Evolutionary conservation across 768 basidiomycete species (phyloP).

Genomic region (Suillus paluster): DNA sequence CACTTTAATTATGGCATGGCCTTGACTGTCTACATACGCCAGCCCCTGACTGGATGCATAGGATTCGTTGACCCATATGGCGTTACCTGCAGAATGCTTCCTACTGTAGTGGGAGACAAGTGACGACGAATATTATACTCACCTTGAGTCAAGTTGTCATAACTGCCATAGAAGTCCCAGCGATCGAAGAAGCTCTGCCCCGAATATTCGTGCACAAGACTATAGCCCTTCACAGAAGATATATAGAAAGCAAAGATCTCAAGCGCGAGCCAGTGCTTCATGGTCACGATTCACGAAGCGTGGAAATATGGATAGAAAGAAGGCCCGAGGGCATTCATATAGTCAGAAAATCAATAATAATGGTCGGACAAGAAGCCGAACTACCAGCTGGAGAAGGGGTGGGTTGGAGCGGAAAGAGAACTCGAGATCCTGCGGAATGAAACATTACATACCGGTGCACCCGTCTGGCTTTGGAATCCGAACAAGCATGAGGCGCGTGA

Average conservation of each 20-base stretch:
- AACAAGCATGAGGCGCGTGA: not conserved
- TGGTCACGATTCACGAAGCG: constrained; percentile 12
- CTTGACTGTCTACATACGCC: constrained; percentile 61
- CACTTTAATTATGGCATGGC: constrained; percentile 73
- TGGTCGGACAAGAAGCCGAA: not conserved
- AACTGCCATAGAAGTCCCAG: constrained; percentile 57
- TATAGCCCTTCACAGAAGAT: constrained; percentile 29
- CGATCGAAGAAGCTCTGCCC: constrained; percentile 57
- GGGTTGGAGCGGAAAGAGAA: not conserved
- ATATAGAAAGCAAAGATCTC: constrained; percentile 8
- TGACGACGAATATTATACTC: constrained; percentile 33
- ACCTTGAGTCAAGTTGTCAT: constrained; percentile 50
- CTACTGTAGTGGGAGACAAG: not conserved
- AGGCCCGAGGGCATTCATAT: constrained; percentile 3
- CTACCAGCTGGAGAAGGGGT: not conserved
- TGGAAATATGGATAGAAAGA: not conserved
- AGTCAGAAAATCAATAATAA: constrained; percentile 14
- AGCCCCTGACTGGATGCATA: constrained; percentile 53
- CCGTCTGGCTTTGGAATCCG: not conserved
- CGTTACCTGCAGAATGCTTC: constrained; percentile 51
- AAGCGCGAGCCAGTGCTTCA: constrained; percentile 15
- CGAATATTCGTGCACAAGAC: constrained; percentile 47
- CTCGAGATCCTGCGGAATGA: not conserved
- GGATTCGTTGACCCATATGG: constrained; percentile 56
- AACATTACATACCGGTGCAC: not conserved